phyloP scores from a whole-genome alignment of 2,329 filamentous ascomycete species.

The Hypocrella siamensis region DNA sequence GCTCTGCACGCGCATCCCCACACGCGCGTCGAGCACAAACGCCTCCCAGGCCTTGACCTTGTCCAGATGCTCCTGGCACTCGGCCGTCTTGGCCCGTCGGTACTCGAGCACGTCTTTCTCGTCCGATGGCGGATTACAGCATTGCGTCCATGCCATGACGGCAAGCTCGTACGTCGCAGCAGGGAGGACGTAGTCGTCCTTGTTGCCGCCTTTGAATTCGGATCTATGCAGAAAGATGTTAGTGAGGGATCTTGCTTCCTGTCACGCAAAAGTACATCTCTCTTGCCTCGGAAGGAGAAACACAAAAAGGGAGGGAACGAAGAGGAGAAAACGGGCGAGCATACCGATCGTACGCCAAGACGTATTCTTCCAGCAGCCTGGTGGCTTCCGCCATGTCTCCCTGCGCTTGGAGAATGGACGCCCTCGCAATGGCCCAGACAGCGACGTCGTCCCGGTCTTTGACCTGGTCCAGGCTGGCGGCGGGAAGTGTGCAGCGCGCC shows the following conservation, averaged over 20 bases:
- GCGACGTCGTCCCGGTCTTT: conserved; percentile 44
- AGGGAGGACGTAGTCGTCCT: conserved; percentile 57
- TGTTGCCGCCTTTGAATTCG: conserved; percentile 41
- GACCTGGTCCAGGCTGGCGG: conserved; percentile 26
- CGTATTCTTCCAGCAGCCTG: conserved; percentile 42
- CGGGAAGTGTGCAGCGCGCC: conserved; percentile 38
- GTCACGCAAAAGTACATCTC: no score
- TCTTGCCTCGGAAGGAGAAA: background rate
- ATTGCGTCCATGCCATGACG: conserved; percentile 64
- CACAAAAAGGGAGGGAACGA: no score
- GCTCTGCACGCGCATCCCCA: conserved; percentile 59
- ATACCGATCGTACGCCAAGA: conserved; percentile 50
- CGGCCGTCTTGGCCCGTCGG: conserved; percentile 33
- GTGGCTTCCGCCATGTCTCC: conserved; percentile 50
- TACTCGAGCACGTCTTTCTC: conserved; percentile 17
- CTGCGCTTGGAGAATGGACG: conserved; percentile 49
- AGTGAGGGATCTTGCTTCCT: no score
- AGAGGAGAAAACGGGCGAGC: conserved; percentile 8
- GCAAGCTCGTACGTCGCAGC: conserved; percentile 78
- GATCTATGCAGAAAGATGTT: conserved; percentile 16
- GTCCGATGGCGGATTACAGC: conserved; percentile 22
- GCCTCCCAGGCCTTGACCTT: conserved; percentile 54
- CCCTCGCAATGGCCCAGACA: conserved; percentile 49
- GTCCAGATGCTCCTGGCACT: conserved; percentile 49
- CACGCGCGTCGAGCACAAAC: conserved; percentile 58